Conservation (phyloP, 129 eudicot genomes). For the Saussurea involucrata region DNA sequence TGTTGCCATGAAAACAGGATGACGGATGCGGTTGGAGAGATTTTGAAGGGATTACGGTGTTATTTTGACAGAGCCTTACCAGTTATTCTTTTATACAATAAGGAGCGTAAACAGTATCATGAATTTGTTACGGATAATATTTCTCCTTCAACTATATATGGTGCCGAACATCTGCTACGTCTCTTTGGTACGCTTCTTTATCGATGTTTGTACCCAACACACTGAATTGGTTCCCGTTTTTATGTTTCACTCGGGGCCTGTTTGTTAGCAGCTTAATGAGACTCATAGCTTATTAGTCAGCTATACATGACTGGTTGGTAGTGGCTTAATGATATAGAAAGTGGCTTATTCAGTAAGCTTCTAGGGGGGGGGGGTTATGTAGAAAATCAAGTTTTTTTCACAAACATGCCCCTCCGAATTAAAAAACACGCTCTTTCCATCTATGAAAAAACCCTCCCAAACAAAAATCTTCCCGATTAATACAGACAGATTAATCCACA, state of each 20-base stretch:
- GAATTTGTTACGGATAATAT: constrained; percentile 60
- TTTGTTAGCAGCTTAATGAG: too few relatives aligned
- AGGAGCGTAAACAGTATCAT: constrained; percentile 75
- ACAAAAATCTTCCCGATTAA: not conserved
- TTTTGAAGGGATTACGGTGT: constrained; percentile 73
- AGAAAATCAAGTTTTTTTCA: too few relatives aligned
- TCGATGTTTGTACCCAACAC: not conserved
- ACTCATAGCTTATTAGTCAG: too few relatives aligned
- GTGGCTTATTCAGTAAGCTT: too few relatives aligned
- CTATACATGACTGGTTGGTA: not conserved
- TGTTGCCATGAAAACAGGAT: constrained; percentile 41
- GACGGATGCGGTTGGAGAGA: constrained; percentile 67
- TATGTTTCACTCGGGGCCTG: not conserved
- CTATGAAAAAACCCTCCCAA: not conserved
- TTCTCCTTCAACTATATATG: constrained; percentile 83
- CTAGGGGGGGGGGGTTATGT: too few relatives aligned
- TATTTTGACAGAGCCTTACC: constrained; percentile 87
- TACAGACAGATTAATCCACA: too few relatives aligned
- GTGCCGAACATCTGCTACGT: constrained; percentile 96
- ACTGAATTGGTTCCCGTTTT: not conserved
- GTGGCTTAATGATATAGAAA: too few relatives aligned
- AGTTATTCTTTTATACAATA: constrained; percentile 72
- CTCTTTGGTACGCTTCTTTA: constrained; percentile 70
- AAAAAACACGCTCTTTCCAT: too few relatives aligned
- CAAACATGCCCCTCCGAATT: too few relatives aligned